Evolutionary conservation across 441 rosid species (phyloP).

Genomic region (Breynia disticha): DNA sequence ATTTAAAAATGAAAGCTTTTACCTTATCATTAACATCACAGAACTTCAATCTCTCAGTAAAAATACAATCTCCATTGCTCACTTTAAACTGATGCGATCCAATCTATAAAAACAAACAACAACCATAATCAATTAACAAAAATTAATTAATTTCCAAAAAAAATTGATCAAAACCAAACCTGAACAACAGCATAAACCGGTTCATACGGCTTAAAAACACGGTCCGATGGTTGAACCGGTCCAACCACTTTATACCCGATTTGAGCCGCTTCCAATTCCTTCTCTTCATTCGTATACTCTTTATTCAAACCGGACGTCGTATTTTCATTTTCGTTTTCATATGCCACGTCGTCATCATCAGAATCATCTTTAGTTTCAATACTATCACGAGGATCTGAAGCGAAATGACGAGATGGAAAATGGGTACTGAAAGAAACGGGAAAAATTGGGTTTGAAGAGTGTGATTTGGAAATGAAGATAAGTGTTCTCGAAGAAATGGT

Average conservation of each 20-base stretch:
- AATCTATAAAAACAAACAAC: constrained; percentile 30
- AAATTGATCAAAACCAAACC: constrained; percentile 22
- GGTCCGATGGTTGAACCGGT: constrained; percentile 45
- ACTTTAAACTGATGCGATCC: constrained; percentile 95
- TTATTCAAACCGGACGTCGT: constrained; percentile 25
- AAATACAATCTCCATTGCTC: constrained; percentile 77
- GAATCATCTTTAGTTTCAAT: constrained; percentile 22
- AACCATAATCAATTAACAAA: background rate
- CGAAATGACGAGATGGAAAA: constrained; percentile 22
- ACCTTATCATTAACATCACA: constrained; percentile 94
- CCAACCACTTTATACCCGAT: constrained; percentile 75
- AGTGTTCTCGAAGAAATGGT: constrained; percentile 11
- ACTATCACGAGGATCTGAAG: constrained; percentile 27
- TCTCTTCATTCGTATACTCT: constrained; percentile 57
- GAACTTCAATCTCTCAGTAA: constrained; percentile 72
- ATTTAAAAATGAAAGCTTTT: background rate
- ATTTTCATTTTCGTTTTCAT: constrained; percentile 22
- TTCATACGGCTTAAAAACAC: constrained; percentile 54
- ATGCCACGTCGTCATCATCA: constrained; percentile 13
- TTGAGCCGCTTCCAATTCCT: constrained; percentile 58
- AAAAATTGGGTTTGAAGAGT: background rate
- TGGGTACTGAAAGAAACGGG: background rate
- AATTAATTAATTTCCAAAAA: no score
- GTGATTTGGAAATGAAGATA: background rate
- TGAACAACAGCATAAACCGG: constrained; percentile 88